These are phyloP conservation scores for Phytopythium delawarense DNA, from an alignment of 352 stramenopile species.

Conservation along the genomic window DNA sequence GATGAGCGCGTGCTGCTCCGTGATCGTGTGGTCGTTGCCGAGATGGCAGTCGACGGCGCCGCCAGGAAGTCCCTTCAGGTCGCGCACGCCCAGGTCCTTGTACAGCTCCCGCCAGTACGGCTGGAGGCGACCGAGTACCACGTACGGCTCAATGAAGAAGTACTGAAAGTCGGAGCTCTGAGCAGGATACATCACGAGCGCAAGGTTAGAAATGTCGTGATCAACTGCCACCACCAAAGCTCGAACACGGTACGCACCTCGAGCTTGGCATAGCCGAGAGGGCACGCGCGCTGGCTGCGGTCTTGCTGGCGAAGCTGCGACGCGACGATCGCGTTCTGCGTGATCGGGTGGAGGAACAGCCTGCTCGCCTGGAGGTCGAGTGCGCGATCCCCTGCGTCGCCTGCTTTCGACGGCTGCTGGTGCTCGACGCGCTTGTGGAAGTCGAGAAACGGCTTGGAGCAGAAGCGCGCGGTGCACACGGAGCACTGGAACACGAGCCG, in stretches of 20 bases:
- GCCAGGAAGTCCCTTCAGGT: constrained; percentile 41
- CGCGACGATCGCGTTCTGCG: constrained; percentile 44
- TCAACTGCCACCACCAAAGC: background rate
- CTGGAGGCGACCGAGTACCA: constrained; percentile 62
- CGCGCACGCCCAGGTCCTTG: constrained; percentile 36
- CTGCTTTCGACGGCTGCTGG: background rate
- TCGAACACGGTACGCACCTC: constrained; percentile 32
- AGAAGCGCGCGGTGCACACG: constrained; percentile 39
- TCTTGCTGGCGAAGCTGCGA: constrained; percentile 31
- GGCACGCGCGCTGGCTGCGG: constrained; percentile 15
- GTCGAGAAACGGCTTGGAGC: constrained; percentile 45
- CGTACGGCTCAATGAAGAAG: constrained; percentile 61
- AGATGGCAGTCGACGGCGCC: constrained; percentile 68
- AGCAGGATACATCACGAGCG: background rate
- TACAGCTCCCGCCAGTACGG: constrained; percentile 58
- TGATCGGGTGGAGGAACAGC: constrained; percentile 36
- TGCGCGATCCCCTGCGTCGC: background rate
- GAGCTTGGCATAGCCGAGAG: constrained; percentile 71
- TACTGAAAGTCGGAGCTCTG: constrained; percentile 60
- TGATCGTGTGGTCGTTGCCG: constrained; percentile 60
- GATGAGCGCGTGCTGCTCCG: constrained; percentile 56
- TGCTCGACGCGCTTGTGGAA: constrained; percentile 49
- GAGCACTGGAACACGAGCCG: constrained; percentile 49
- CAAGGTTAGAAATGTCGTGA: background rate
- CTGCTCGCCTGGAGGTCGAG: constrained; percentile 36